These are phyloP conservation scores for Hypoxylon sp. DNA, from an alignment of 2,329 filamentous ascomycete genomes.

Conservation along the genomic window DNA sequence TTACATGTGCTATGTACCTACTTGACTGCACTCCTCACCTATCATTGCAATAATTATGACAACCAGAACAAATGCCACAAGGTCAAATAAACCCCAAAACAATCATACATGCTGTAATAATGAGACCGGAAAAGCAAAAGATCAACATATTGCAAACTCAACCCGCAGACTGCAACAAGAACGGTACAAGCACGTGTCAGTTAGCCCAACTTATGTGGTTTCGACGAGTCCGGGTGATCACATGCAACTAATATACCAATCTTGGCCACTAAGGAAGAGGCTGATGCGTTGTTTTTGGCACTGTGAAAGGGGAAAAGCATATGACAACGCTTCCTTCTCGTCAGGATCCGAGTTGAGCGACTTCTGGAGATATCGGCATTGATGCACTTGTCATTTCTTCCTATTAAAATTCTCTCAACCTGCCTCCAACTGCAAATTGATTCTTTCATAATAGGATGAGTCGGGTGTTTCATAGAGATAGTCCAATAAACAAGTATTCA, in stretches of 20 bases:
- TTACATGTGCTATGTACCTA: too few species aligned
- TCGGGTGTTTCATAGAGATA: constrained; percentile 3
- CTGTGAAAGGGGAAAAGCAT: constrained; percentile 34
- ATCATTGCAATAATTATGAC: constrained; percentile 3
- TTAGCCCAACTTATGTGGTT: constrained; percentile 26
- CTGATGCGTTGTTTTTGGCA: constrained; percentile 30
- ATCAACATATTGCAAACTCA: constrained; percentile 12
- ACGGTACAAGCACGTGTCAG: constrained; percentile 44
- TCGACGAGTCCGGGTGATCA: constrained; percentile 37
- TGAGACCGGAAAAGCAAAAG: constrained; percentile 22
- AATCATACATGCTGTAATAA: constrained; percentile 26
- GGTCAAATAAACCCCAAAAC: constrained; percentile 5
- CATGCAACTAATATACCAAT: constrained; percentile 39
- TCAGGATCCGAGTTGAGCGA: constrained; percentile 14
- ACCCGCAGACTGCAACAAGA: constrained; percentile 21
- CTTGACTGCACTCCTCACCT: constrained; percentile 5
- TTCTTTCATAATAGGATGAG: constrained; percentile 5
- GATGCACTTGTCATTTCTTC: constrained; percentile 16
- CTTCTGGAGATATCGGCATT: constrained; percentile 15
- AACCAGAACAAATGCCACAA: constrained; percentile 2
- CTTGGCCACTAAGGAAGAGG: constrained; percentile 27
- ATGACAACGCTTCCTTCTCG: constrained; percentile 28
- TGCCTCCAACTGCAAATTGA: not conserved
- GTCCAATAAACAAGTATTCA: too few species aligned
- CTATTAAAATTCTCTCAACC: constrained; percentile 8